Conservation (phyloP, 148 eudicot genomes). For the Fagopyrum esculentum region DNA sequence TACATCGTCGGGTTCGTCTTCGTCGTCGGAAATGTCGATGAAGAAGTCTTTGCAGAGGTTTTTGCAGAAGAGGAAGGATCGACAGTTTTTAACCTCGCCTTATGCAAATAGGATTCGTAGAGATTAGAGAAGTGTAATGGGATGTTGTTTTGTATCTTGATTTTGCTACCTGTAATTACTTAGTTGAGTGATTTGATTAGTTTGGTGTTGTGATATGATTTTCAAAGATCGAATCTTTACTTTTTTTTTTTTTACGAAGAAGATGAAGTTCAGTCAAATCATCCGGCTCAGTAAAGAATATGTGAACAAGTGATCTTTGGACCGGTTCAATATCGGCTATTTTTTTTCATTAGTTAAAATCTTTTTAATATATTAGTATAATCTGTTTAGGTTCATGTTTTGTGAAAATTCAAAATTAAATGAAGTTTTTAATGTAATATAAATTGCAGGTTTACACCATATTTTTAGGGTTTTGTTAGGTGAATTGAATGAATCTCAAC, state of each 20-base stretch:
- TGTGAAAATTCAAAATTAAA: too few relatives aligned
- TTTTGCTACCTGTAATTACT: neutral
- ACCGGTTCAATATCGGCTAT: too few relatives aligned
- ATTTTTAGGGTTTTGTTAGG: too few relatives aligned
- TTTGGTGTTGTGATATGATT: neutral
- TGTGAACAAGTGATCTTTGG: too few relatives aligned
- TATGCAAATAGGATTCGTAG: neutral
- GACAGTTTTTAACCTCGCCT: neutral
- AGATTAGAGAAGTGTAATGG: neutral
- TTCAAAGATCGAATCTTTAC: neutral
- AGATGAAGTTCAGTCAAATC: neutral
- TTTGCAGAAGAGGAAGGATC: slow-evolving; percentile 2
- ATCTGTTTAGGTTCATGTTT: too few relatives aligned
- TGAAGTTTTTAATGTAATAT: too few relatives aligned
- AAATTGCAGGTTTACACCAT: too few relatives aligned
- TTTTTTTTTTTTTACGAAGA: neutral
- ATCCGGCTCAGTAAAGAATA: too few relatives aligned
- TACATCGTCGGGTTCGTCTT: neutral
- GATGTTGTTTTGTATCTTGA: neutral
- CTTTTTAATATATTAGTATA: too few relatives aligned
- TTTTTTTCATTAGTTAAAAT: too few relatives aligned
- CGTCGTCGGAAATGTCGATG: slow-evolving; percentile 2
- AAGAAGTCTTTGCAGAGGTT: slow-evolving; percentile 10
- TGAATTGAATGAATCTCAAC: too few relatives aligned
- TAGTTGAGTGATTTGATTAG: neutral